These are phyloP conservation scores for Podaxis sp. DNA, from an alignment of 768 basidiomycete genomes.

Conservation along the genomic window DNA sequence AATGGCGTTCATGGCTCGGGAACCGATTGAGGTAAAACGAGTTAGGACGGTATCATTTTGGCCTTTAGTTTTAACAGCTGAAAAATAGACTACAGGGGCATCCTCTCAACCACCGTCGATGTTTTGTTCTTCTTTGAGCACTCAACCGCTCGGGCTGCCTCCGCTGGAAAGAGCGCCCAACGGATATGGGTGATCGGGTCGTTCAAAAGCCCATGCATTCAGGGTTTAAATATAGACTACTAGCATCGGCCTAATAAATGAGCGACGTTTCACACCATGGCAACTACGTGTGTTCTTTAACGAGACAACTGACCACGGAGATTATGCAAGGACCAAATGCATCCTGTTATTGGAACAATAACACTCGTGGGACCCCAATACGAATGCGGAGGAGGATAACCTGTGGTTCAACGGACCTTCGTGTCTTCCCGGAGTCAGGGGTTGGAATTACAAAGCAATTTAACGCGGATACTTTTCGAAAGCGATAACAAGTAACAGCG, in stretches of 20 bases:
- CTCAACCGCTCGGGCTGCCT: background rate
- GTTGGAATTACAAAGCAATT: background rate
- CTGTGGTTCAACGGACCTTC: background rate
- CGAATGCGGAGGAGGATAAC: too few species aligned
- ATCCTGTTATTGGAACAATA: background rate
- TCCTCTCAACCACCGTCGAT: background rate
- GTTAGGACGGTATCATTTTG: background rate
- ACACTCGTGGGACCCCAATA: too few species aligned
- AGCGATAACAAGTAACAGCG: too few species aligned
- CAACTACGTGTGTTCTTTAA: background rate
- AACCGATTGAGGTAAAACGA: background rate
- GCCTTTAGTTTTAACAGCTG: background rate
- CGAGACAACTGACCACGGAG: background rate
- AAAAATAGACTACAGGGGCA: background rate
- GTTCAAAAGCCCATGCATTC: background rate
- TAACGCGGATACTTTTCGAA: too few species aligned
- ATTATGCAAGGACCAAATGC: background rate
- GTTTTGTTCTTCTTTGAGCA: conserved; percentile 3
- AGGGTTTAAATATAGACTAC: conserved; percentile 4
- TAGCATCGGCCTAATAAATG: conserved; percentile 5
- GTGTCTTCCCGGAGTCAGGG: background rate
- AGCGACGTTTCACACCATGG: conserved; percentile 2
- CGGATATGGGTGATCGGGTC: background rate
- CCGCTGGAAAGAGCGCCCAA: background rate
- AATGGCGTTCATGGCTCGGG: background rate